phyloP scores from a whole-genome alignment of 805 yeast species.

The Nakazawaea wyomingensis region DNA sequence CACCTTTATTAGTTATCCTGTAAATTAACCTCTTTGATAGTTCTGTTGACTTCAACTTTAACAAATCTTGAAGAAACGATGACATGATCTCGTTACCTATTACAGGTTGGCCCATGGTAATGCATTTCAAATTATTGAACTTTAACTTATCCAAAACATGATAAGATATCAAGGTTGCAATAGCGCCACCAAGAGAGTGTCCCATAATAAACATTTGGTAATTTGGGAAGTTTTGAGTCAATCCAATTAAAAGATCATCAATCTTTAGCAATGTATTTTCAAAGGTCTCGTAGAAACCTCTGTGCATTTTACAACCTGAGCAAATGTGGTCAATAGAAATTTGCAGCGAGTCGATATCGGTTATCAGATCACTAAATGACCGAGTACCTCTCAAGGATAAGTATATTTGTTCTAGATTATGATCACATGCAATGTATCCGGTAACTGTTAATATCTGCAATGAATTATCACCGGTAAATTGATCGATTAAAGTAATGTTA shows the following conservation, averaged over 20 bases:
- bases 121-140: constrained; percentile 23
- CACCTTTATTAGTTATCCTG: constrained; percentile 26
- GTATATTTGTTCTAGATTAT: constrained; percentile 17
- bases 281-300: constrained; percentile 31
- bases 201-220: constrained; percentile 14
- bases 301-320: constrained; percentile 32
- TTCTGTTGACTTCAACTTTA: neutral
- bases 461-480: constrained; percentile 29
- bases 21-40: constrained; percentile 15
- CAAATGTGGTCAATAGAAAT: constrained; percentile 24
- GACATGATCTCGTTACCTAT: constrained; percentile 35
- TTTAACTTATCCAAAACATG: constrained; percentile 32
- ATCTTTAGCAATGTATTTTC: constrained; percentile 25
- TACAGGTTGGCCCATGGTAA: constrained; percentile 42
- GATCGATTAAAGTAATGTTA: constrained; percentile 31
- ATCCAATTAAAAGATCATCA: constrained; percentile 20
- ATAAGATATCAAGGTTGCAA: constrained; percentile 31
- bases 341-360: constrained; percentile 36
- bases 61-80: constrained; percentile 27
- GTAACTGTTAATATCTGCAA: constrained; percentile 14
- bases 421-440: constrained; percentile 16
- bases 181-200: constrained; percentile 36
- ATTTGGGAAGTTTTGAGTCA: constrained; percentile 19
- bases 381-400: constrained; percentile 38
- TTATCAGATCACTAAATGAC: constrained; percentile 33